Evolutionary conservation across 345 rosid genomes (phyloP), one percentile per base, ranked within the genome.

Genomic region (Eucalyptus tenuipes): DNA sequence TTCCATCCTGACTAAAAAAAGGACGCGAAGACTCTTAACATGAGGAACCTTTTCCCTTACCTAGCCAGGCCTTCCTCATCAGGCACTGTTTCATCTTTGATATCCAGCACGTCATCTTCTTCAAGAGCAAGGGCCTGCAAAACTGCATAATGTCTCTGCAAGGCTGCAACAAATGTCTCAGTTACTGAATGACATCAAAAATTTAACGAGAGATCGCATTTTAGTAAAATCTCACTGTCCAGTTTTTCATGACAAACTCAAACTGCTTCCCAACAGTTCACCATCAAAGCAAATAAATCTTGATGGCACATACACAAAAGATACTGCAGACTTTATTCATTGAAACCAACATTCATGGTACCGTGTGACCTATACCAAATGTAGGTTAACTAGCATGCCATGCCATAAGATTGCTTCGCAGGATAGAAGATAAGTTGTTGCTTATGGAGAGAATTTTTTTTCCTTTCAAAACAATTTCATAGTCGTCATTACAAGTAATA

Each of bases 111-210:
- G 86, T 97, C 96, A 50, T 97, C 94, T 94, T 95, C 98, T 88
- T 95, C 97, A 49, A 98, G 92, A 89, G 99, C 99, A 85, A 97
- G 92, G 85, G 99, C 99, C 91, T 97, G 96, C 88, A 97, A 88
- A 59, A 96, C 93, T 17, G 96, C 99, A 91, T 97, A 95, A 90
- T 97, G 99, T 91, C 96, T 96, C 94, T 97, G 98, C 94, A 97
- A 92, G 68, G 96, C 98, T 97, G 96, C 89, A 93, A 91, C 49
- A 68, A 0, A 49, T 22, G 81, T 44, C 89, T 44, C 87, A 7
- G 37, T 88, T 59, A 75, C 48, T 64, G 50, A 17, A 64, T 13
- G 9, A 64, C 18, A 20, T 18, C 2, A 13, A 71, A 68, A 37
- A 71, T 37, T 71, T 18, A 20, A 18, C 8, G 4, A 68, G 80